A percentile compares a stretch with the other conserved stretches of the same genome.
Conservation (phyloP, 2,329 filamentous ascomycete species). For the Aspergillus melleus region DNA sequence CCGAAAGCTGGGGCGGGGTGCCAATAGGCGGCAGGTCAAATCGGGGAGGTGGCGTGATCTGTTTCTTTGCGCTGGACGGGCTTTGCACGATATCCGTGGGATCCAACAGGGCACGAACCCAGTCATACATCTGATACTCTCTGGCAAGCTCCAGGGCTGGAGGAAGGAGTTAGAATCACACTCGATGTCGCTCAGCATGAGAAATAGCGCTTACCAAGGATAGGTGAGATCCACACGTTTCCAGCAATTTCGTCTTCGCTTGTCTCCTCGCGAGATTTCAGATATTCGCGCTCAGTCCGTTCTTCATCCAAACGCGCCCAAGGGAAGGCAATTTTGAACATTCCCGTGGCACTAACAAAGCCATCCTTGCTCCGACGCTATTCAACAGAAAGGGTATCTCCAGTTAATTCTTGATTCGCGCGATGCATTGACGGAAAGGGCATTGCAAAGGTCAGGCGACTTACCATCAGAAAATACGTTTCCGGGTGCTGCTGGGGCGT, state of each 20-base stretch:
- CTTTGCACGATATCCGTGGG: constrained; percentile 73
- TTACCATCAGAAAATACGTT: constrained; percentile 92
- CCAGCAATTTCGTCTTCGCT: constrained; percentile 91
- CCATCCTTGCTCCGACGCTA: constrained; percentile 66
- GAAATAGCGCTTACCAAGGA: constrained; percentile 54
- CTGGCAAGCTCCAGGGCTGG: constrained; percentile 77
- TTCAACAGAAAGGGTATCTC: constrained; percentile 7
- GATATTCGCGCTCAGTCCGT: constrained; percentile 64
- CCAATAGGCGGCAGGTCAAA: constrained; percentile 62
- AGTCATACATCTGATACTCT: constrained; percentile 81
- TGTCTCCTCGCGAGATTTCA: constrained; percentile 79
- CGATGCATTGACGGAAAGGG: background rate
- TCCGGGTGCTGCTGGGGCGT: constrained; percentile 64
- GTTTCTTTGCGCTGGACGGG: constrained; percentile 68
- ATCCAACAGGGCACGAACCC: constrained; percentile 92
- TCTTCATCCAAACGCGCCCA: constrained; percentile 64
- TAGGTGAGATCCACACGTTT: constrained; percentile 91
- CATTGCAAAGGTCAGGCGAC: constrained; percentile 20
- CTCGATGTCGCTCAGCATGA: background rate
- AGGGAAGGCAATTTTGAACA: constrained; percentile 70
- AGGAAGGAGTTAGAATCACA: constrained; percentile 21
- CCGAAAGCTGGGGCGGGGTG: constrained; percentile 28
- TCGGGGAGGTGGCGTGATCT: constrained; percentile 77
- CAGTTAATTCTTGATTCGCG: constrained; percentile 1
- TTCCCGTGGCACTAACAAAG: constrained; percentile 65